Conservation (phyloP, 345 rosid genomes). For the Acer campestre region DNA sequence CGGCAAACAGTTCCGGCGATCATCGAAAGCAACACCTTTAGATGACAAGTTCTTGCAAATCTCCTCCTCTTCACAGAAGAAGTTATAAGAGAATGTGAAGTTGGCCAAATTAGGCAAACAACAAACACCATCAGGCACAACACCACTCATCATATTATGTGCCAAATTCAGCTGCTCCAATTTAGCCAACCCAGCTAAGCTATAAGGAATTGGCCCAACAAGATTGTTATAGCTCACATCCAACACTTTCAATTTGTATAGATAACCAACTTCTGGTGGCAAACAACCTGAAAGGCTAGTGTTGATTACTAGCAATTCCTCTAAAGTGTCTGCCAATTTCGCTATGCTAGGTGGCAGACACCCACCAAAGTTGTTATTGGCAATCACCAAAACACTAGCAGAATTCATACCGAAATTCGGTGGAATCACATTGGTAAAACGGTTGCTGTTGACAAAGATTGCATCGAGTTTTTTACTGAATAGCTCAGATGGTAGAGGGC, state of each 20-base stretch:
- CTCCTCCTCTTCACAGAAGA: conserved; percentile 82
- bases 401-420: conserved; percentile 36
- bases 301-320: conserved; percentile 76
- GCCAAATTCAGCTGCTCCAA: conserved; percentile 71
- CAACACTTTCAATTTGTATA: conserved; percentile 69
- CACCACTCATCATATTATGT: conserved; percentile 73
- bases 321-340: conserved; percentile 61
- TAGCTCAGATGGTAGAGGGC: conserved; percentile 69
- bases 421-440: conserved; percentile 57
- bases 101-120: conserved; percentile 61
- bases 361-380: conserved; percentile 79
- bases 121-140: conserved; percentile 70
- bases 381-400: conserved; percentile 75
- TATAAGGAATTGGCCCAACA: conserved; percentile 86
- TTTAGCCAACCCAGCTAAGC: conserved; percentile 72
- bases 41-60: conserved; percentile 67
- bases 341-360: conserved; percentile 79
- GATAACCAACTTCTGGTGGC: conserved; percentile 82
- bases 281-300: conserved; percentile 78
- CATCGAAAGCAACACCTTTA: conserved; percentile 56
- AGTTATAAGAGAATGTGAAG: conserved; percentile 73
- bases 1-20: conserved; percentile 74
- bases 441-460: conserved; percentile 72
- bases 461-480: conserved; percentile 75
- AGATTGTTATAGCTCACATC: conserved; percentile 76